Base-by-base conservation (phyloP, 805 yeast genomes). In the Myxozyma monticola region DNA sequence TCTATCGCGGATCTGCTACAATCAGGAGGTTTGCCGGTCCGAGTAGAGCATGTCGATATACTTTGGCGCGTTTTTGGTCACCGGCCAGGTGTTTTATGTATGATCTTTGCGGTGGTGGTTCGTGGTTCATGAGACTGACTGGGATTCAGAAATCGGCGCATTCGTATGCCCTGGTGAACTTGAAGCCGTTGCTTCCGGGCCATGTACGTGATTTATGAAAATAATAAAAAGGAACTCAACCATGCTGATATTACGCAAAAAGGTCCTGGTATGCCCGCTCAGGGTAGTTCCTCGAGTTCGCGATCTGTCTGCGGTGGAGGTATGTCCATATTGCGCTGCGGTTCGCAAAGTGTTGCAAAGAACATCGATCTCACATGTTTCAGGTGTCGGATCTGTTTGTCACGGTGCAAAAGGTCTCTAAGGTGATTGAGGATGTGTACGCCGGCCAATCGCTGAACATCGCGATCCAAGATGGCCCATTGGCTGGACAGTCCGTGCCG, bases 401-500 rank as follows among this genome's bases (percentile, higher is more conserved):
- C 21, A 80, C 96, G 0, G 71, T 93, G 8, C 96, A 87, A 59
- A 62, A 77, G 40, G 76, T 93, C 0, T 83, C 88, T 54, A 69
- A 71, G 46, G 84, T 89, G 56, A 81, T 93, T 14, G 82, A 77
- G 56, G 62, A 74, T 49, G 71, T 76, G 10, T 93, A 83, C 66
- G 75, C 81, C 30, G 95, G 96, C 1, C 95, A 90, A 60, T 75
- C 96, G 1, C 64, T 89, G 52, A 95, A 95, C 64, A 76, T 93
- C 34, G 91, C 97, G 9, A 88, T 95, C 51, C 99, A 93, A 66
- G 99, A 93, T 65, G 99, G 99, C 0, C 86, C 89, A 0, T 88
- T 88, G 42, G 91, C 97, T 1, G 99, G 99, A 2, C 99, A 93
- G 65, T 80, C 90, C n/a, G 83, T 93, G 1, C 96, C 97, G 4